These are phyloP conservation scores for Emmonsia crescens DNA, from an alignment of 2,329 filamentous ascomycete species.

Conservation along the genomic window DNA sequence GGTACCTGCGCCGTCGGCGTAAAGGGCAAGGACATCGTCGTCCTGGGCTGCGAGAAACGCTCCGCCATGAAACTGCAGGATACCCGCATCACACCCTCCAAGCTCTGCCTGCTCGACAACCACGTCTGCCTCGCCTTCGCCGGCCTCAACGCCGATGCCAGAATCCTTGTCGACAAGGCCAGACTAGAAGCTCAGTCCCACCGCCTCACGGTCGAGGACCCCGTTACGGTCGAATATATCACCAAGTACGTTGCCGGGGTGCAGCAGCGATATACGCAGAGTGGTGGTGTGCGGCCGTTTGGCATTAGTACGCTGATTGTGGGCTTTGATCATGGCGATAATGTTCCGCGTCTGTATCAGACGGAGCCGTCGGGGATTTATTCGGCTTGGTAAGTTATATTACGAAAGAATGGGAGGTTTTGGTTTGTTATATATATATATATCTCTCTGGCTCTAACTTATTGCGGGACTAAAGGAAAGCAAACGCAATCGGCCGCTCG, in stretches of 20 bases:
- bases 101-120: conserved; percentile 91
- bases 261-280: conserved; percentile 98
- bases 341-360: conserved; percentile 83
- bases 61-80: conserved; percentile 99
- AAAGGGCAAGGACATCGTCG: conserved; percentile 88
- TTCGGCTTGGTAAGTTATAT: conserved; percentile 71
- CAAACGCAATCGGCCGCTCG: conserved; percentile 94
- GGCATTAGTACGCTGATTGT: conserved; percentile 97
- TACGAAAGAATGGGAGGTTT: not conserved
- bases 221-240: conserved; percentile 97
- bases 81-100: conserved; percentile 96
- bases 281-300: conserved; percentile 95
- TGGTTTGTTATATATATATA: conserved; percentile 11
- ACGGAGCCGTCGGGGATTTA: conserved; percentile 99
- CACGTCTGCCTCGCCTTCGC: conserved; percentile 97
- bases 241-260: conserved; percentile 97
- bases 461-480: conserved; percentile 58
- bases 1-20: conserved; percentile 97
- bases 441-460: not conserved
- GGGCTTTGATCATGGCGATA: conserved; percentile 92
- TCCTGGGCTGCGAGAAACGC: conserved; percentile 95
- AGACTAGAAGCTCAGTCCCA: conserved; percentile 95
- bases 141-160: conserved; percentile 91
- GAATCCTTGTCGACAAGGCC: conserved; percentile 97
- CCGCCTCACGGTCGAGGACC: conserved; percentile 92